Conservation (phyloP, 169 alveolate genomes). For the Eimeria sp. region DNA sequence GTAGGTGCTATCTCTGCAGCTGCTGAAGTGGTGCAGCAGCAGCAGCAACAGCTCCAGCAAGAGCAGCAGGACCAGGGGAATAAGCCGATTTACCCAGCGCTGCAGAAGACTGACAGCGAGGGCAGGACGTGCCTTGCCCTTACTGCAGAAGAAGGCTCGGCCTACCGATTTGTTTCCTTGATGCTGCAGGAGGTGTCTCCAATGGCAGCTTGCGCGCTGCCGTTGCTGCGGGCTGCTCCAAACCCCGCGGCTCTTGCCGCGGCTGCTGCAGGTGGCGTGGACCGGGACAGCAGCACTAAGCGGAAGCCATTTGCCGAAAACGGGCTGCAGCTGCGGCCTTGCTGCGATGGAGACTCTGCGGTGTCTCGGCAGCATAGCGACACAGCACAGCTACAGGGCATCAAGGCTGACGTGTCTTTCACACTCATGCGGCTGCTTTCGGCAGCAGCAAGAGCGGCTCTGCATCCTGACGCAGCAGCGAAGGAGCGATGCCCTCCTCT, state of each 20-base stretch:
- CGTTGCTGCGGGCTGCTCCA: constrained; percentile 24
- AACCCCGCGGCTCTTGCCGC: constrained; percentile 26
- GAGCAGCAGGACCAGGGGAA: background rate
- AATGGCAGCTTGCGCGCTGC: constrained; percentile 14
- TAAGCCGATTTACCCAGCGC: background rate
- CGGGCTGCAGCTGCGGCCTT: constrained; percentile 18
- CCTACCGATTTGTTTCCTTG: constrained; percentile 10
- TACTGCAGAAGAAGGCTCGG: constrained; percentile 34
- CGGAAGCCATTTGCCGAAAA: background rate
- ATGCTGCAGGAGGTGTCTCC: constrained; percentile 69
- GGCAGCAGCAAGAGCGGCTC: constrained; percentile 25
- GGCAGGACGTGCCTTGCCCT: background rate
- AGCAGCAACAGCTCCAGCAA: constrained; percentile 28
- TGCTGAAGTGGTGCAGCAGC: constrained; percentile 59
- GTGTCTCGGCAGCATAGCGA: constrained; percentile 15
- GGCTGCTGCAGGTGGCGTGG: constrained; percentile 12
- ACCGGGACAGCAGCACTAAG: background rate
- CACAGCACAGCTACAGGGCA: constrained; percentile 11
- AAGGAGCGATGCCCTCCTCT: background rate
- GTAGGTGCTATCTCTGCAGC: constrained; percentile 74
- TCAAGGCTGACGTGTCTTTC: constrained; percentile 10
- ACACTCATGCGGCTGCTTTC: constrained; percentile 60
- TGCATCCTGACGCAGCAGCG: constrained; percentile 50
- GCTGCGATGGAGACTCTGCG: constrained; percentile 53
- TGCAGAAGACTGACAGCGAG: background rate